Evolutionary conservation across 2,329 filamentous ascomycete species (phyloP).

Genomic region (Fusarium sp.): DNA sequence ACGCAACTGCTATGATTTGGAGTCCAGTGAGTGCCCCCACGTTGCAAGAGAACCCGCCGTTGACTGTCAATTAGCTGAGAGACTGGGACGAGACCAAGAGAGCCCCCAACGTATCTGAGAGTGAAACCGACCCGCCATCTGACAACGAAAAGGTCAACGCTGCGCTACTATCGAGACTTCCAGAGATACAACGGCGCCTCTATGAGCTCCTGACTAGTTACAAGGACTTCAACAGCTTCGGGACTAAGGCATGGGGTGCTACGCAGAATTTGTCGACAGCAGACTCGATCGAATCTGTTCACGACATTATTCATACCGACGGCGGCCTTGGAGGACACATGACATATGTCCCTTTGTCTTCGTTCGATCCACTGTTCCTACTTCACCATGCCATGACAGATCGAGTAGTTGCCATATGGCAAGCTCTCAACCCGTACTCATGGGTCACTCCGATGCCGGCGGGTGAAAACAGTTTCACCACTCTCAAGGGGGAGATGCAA

Average conservation of each 20-base stretch:
- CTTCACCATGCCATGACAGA: constrained; percentile 82
- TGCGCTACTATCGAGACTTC: constrained; percentile 56
- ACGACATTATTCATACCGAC: constrained; percentile 69
- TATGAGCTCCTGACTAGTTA: constrained; percentile 75
- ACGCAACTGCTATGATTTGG: constrained; percentile 65
- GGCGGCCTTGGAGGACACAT: constrained; percentile 72
- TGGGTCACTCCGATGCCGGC: constrained; percentile 69
- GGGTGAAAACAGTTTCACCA: constrained; percentile 69
- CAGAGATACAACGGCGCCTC: constrained; percentile 68
- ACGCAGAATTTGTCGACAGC: constrained; percentile 57
- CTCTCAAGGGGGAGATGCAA: constrained; percentile 61
- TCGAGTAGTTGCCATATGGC: constrained; percentile 80
- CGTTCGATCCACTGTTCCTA: constrained; percentile 84
- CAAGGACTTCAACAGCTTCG: constrained; percentile 72
- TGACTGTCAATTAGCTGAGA: constrained; percentile 57
- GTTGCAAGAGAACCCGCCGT: neutral
- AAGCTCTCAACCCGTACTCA: constrained; percentile 73
- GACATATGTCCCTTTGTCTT: constrained; percentile 74
- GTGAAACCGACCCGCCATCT: constrained; percentile 53
- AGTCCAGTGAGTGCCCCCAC: constrained; percentile 60
- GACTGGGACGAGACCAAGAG: constrained; percentile 69
- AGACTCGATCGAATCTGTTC: constrained; percentile 73
- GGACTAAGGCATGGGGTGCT: constrained; percentile 72
- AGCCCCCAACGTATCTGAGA: constrained; percentile 53
- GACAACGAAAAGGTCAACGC: constrained; percentile 66